Evolutionary conservation across 768 basidiomycete genomes (phyloP).

Genomic region (Leccinum aurantiacum): DNA sequence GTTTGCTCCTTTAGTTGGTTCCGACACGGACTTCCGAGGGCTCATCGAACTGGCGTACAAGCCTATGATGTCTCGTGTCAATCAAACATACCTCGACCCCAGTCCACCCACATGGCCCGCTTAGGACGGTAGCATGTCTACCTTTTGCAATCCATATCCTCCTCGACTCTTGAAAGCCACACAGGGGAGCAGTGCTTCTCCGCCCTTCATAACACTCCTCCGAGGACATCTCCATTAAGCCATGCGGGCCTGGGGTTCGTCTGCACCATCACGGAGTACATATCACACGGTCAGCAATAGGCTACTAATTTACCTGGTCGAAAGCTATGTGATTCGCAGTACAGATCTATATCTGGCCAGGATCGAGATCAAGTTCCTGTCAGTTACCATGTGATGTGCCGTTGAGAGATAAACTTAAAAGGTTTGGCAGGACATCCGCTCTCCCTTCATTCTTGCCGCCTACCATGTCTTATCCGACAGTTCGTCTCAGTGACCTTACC

Average conservation of each 20-base stretch:
- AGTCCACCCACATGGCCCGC: neutral
- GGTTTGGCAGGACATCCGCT: neutral
- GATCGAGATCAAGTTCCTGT: neutral
- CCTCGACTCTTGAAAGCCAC: neutral
- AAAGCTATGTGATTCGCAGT: conserved; percentile 5
- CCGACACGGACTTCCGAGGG: neutral
- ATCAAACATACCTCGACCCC: neutral
- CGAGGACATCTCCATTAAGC: conserved; percentile 3
- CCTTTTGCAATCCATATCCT: conserved; percentile 1
- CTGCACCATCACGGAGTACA: neutral
- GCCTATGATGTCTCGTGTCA: neutral
- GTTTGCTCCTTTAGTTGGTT: neutral
- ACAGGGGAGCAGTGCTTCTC: neutral
- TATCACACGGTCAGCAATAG: neutral
- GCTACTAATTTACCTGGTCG: neutral
- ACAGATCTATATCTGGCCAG: neutral
- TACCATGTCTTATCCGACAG: conserved; percentile 26
- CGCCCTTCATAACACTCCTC: conserved; percentile 2
- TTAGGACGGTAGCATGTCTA: neutral
- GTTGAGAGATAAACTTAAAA: conserved; percentile 7
- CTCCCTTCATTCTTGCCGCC: neutral
- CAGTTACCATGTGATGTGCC: conserved; percentile 2
- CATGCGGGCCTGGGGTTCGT: neutral
- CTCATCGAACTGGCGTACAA: neutral
- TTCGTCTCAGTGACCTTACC: conserved; percentile 45